Evolutionary conservation across 83 land plant species (phyloP), one percentile per base, ranked within the genome.

Genomic region (Diphasiastrum complanatum): DNA sequence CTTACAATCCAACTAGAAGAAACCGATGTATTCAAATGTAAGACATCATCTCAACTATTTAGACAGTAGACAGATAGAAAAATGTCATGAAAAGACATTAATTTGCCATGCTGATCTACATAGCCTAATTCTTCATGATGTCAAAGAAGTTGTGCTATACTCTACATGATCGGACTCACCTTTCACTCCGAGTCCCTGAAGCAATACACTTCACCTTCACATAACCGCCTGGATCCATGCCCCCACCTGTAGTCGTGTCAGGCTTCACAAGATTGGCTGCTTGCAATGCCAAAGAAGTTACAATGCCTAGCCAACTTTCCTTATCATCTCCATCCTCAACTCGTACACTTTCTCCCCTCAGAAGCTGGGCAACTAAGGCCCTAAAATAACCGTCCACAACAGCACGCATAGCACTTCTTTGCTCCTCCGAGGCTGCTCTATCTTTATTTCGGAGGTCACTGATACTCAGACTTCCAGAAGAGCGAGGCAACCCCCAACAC

Each of bases 211-310:
- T 89, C 20, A 89, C 80, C 55, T 89, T 89, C 24, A 89, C 96
- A 75, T 89, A 85, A 45, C 76, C 78, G 5, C 72, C 81, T 1
- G 96, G 96, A 66, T 89, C 96, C 96, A 89, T 89, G 61, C 87
- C 84, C 37, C 83, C 87, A 49, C 85, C 92, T 58, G 51, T 72
- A 41, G 80, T 84, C 28, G 81, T 81, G 53, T 89, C 91, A 56
- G 91, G 83, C 46, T 78, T 85, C 38, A 89, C 74, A 60, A 72
- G 72, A 33, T 58, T 79, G 26, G 91, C 87, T 54, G 91, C 91
- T 75, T 85, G 79, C 82, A 82, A 83, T 28, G 96, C 79, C 54
- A 89, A 22, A 14, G 67, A 47, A 19, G 81, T 55, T 10, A 89
- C 52, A 25, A 85, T 75, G 2, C 83, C 91, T 32, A 81, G 68